phyloP scores from a whole-genome alignment of 2,329 filamentous ascomycete genomes.

The Calonectria montana region DNA sequence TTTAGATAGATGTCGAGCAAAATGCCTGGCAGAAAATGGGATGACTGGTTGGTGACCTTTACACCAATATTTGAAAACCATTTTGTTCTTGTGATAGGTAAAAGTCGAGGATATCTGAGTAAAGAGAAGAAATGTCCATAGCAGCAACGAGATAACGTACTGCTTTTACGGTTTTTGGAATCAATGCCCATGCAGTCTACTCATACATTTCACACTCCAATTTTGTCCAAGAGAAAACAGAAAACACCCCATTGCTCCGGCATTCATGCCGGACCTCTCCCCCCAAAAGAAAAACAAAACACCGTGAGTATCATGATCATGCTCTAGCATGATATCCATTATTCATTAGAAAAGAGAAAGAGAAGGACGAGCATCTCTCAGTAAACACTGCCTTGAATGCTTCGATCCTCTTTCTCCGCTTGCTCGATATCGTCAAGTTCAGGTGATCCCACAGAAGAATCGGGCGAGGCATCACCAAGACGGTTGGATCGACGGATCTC shows the following conservation, averaged over 20 bases:
- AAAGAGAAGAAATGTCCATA: slow-evolving; percentile 1
- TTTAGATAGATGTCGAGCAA: slow-evolving; percentile 1
- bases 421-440: slow-evolving; percentile 39
- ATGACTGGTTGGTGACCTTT: background rate
- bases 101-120: background rate
- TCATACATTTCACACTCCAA: background rate
- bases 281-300: slow-evolving; percentile 24
- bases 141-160: background rate
- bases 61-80: background rate
- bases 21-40: background rate
- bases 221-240: slow-evolving; percentile 16
- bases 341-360: slow-evolving; percentile 24
- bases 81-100: too few relatives aligned
- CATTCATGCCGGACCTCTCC: slow-evolving; percentile 6
- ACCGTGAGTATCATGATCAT: slow-evolving; percentile 31
- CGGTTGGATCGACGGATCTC: slow-evolving; percentile 37
- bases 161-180: background rate
- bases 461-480: slow-evolving; percentile 40
- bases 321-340: slow-evolving; percentile 16
- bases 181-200: slow-evolving; percentile 1
- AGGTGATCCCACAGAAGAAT: slow-evolving; percentile 34
- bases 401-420: slow-evolving; percentile 39
- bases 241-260: background rate
- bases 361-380: slow-evolving; percentile 6
- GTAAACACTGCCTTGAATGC: slow-evolving; percentile 41